These are phyloP conservation scores for Silene vulgaris DNA, from an alignment of 179 eudicot species.

Conservation along the genomic window DNA sequence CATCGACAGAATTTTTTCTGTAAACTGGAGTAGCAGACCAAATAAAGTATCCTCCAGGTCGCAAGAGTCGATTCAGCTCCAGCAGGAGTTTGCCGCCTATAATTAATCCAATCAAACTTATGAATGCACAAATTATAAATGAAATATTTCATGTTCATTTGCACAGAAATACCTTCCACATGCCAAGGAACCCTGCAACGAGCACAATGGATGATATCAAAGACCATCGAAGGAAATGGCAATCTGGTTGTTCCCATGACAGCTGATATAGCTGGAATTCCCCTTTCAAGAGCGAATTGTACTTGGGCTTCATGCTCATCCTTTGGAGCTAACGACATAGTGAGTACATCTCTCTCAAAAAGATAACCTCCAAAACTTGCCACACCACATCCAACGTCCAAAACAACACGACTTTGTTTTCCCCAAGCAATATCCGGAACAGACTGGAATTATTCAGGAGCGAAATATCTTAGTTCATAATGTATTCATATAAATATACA, in stretches of 20 bases:
- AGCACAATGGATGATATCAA: constrained; percentile 44
- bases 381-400: constrained; percentile 48
- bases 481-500: background rate
- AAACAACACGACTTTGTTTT: constrained; percentile 33
- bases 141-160: background rate
- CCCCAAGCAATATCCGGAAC: constrained; percentile 41
- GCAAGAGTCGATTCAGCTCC: constrained; percentile 43
- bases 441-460: constrained; percentile 22
- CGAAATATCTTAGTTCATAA: background rate
- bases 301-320: constrained; percentile 51
- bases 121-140: background rate
- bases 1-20: constrained; percentile 31
- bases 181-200: constrained; percentile 53
- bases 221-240: constrained; percentile 39
- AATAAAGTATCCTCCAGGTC: constrained; percentile 48
- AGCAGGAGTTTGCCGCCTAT: constrained; percentile 44
- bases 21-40: constrained; percentile 53
- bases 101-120: background rate
- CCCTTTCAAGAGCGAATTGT: constrained; percentile 44
- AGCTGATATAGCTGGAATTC: constrained; percentile 44
- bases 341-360: constrained; percentile 40
- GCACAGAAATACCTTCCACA: constrained; percentile 30
- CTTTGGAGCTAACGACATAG: constrained; percentile 46
- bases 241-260: constrained; percentile 45
- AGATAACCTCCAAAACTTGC: constrained; percentile 47